A percentile compares a stretch with the other conserved stretches of the same genome.
Evolutionary conservation across 2,329 filamentous ascomycete genomes (phyloP).

Genomic region (Eutypella sp.): DNA sequence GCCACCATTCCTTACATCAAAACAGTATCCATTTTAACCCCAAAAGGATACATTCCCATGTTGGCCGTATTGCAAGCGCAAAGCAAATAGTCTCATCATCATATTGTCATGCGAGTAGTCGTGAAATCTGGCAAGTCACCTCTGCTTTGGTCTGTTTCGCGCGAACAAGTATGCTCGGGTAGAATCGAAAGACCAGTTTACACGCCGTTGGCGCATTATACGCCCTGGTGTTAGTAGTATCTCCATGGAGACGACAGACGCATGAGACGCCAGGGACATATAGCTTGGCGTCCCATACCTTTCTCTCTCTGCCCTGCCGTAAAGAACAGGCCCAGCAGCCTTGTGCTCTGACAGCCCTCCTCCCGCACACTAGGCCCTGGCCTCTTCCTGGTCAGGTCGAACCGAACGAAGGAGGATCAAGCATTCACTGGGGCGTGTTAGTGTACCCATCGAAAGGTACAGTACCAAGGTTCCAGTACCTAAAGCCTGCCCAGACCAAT

Average conservation of each 20-base stretch:
- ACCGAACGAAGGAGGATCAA: conserved; percentile 1
- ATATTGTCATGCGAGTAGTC: background rate
- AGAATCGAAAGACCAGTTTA: background rate
- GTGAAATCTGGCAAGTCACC: background rate
- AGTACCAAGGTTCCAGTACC: background rate
- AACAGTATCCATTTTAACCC: background rate
- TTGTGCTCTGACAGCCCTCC: background rate
- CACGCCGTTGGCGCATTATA: background rate
- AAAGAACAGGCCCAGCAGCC: background rate
- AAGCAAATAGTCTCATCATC: background rate
- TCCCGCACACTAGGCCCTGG: background rate
- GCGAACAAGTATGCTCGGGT: background rate
- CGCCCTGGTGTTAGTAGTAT: background rate
- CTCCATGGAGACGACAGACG: background rate
- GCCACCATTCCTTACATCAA: too few species aligned
- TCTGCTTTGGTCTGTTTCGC: background rate
- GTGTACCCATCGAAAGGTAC: background rate
- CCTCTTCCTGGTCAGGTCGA: background rate
- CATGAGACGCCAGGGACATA: background rate
- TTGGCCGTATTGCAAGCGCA: background rate
- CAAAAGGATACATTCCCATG: background rate
- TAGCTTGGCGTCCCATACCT: background rate
- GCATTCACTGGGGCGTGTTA: background rate
- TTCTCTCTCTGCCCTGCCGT: background rate
- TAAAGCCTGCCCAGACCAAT: background rate